Evolutionary conservation across 1,284 basidiomycete genomes (phyloP), one percentile per base, ranked within the genome.

Genomic region (Fomitopsis betulina): DNA sequence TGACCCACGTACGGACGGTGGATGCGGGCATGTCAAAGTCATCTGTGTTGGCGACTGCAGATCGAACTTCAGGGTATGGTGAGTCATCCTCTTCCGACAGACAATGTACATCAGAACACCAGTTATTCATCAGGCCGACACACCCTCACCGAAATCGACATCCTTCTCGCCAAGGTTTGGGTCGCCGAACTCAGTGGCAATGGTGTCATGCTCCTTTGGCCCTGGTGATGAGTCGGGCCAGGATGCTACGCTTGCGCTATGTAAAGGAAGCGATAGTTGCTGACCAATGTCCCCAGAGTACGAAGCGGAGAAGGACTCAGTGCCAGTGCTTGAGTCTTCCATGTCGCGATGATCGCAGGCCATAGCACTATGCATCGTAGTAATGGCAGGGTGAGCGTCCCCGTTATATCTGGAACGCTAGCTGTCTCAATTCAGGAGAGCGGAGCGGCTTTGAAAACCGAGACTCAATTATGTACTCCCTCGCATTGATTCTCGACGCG

Each of bases 31-130:
- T 84, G 15, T 73, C 68, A 5, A 80, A 78, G 67, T 88, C 86
- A 63, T 88, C 86, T 25, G 79, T 81, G 67, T 85, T 83, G 54
- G 83, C 82, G 23, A 87, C 85, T 23, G 84, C 83, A 30, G 84
- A 83, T 45, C 86, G 81, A 23, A 87, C 86, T 68, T 86, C 84
- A 35, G 81, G 80, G 64, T 84, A 85, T 0, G 83, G 82, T 12
- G 82, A 84, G 63, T 78, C 81, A 61, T 83, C 79, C 72, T 73
- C 72, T 73, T 55, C 10, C 10, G 5, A 35, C 6, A 33, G 21
- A n/a, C n/a, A n/a, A n/a, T n/a, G 37, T 33, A 19, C 43, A 51
- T 25, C 32, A 35, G 12, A 23, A 3, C 27, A 17, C 6, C 6
- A 3, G 9, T 38, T 27, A 52, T 12, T 19, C 23, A 38, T 19